These are phyloP conservation scores for Viola pubescens DNA, from an alignment of 441 rosid species.

Conservation along the genomic window DNA sequence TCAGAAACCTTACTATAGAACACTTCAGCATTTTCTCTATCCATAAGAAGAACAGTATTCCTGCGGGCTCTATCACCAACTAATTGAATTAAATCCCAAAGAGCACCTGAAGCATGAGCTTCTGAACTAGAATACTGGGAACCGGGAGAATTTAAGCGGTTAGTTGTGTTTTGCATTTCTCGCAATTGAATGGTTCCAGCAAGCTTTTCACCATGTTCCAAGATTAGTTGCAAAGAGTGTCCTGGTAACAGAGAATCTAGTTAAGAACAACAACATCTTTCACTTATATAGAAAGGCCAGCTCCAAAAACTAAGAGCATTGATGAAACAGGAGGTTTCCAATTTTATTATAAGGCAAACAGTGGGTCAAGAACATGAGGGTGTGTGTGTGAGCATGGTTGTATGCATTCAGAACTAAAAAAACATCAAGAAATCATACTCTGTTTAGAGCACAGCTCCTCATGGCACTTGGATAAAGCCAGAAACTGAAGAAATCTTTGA, in stretches of 20 bases:
- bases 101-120: conserved; percentile 62
- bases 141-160: conserved; percentile 46
- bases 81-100: conserved; percentile 92
- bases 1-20: conserved; percentile 96
- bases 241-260: conserved; percentile 39
- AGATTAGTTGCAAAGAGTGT: conserved; percentile 60
- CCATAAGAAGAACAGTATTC: conserved; percentile 92
- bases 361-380: not conserved
- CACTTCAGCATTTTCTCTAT: conserved; percentile 95
- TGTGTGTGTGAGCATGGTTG: not conserved
- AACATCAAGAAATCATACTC: conserved; percentile 43
- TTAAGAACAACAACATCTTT: conserved; percentile 4
- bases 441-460: conserved; percentile 80
- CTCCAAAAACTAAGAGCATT: not conserved
- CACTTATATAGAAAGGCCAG: not conserved
- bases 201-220: conserved; percentile 98
- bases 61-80: conserved; percentile 89
- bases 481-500: conserved; percentile 76
- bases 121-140: conserved; percentile 38
- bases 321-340: not conserved
- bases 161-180: conserved; percentile 62
- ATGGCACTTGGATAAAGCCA: conserved; percentile 94
- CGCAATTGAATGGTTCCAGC: conserved; percentile 83
- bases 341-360: not conserved
- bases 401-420: conserved; percentile 7